phyloP scores from a whole-genome alignment of 345 rosid genomes.

The Brassica rapa region DNA sequence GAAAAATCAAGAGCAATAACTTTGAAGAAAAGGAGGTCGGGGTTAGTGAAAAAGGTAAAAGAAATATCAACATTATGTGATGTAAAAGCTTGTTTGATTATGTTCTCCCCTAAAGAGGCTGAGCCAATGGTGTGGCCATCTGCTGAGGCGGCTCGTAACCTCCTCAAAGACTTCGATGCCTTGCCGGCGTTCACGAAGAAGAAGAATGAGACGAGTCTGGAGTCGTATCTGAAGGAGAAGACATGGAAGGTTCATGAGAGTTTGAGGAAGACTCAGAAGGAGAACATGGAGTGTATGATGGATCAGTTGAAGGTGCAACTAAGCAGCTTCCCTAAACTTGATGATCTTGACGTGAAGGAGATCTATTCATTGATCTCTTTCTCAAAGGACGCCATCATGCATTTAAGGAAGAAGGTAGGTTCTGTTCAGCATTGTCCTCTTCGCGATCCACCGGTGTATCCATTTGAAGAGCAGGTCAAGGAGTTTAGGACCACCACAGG shows the following conservation, averaged over 20 bases:
- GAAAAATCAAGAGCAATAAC: conserved; percentile 48
- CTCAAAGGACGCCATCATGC: not conserved
- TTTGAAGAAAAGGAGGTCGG: conserved; percentile 58
- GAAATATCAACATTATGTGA: conserved; percentile 64
- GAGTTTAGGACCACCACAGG: not conserved
- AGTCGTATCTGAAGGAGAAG: conserved; percentile 29
- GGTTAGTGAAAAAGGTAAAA: conserved; percentile 57
- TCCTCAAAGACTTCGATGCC: conserved; percentile 17
- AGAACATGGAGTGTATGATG: conserved; percentile 11
- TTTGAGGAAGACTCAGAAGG: not conserved
- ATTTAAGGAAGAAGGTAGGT: not conserved
- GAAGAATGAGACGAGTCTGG: conserved; percentile 20
- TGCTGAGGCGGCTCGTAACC: conserved; percentile 4
- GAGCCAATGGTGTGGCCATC: conserved; percentile 63
- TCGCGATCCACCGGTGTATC: not conserved
- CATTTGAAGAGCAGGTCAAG: not conserved
- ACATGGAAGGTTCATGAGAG: conserved; percentile 1
- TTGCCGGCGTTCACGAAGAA: conserved; percentile 17
- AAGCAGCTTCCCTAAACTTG: not conserved
- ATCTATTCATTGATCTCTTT: conserved; percentile 4
- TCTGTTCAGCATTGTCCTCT: not conserved
- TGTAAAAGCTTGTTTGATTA: conserved; percentile 54
- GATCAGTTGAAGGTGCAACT: conserved; percentile 35
- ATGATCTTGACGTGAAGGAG: conserved; percentile 11
- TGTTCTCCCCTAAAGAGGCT: conserved; percentile 45